Percentiles rank a stretch among this genome's conserved stretches.
Evolutionary conservation across 2,329 filamentous ascomycete genomes (phyloP).

Genomic region (Eutypa lata): DNA sequence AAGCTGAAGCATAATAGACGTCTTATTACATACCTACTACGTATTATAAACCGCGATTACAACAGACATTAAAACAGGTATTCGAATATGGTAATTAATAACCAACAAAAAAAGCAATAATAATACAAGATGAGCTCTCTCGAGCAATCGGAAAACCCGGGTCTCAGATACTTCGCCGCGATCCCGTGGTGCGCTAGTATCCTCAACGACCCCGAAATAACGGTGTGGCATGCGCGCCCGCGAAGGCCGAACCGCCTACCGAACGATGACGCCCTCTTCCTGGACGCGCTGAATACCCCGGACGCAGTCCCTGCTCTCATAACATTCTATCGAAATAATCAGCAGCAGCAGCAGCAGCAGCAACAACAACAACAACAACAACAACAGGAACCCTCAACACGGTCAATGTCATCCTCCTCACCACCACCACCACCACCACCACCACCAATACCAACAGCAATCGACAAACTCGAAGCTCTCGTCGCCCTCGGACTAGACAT

Average conservation of each 20-base stretch:
- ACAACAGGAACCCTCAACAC: too few species aligned
- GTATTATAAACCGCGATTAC: too few species aligned
- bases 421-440: too few species aligned
- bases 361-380: too few species aligned
- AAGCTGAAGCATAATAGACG: too few species aligned
- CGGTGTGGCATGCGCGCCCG: not conserved
- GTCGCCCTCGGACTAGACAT: not conserved
- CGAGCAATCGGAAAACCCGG: not conserved
- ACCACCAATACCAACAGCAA: not conserved
- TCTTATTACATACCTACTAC: too few species aligned
- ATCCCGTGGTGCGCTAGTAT: not conserved
- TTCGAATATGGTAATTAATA: too few species aligned
- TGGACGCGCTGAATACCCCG: not conserved
- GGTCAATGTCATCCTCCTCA: too few species aligned
- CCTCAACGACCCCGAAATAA: not conserved
- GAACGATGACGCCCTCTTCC: not conserved
- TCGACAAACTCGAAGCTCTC: not conserved
- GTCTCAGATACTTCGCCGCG: not conserved
- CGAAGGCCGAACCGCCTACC: not conserved
- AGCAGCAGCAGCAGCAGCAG: too few species aligned
- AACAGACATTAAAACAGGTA: too few species aligned
- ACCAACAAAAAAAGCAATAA: too few species aligned
- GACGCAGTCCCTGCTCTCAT: not conserved
- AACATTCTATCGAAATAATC: too few species aligned
- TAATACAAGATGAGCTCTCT: not conserved